Base-by-base conservation (phyloP, 257 asterid species). In the Ophiorrhiza pumila region DNA sequence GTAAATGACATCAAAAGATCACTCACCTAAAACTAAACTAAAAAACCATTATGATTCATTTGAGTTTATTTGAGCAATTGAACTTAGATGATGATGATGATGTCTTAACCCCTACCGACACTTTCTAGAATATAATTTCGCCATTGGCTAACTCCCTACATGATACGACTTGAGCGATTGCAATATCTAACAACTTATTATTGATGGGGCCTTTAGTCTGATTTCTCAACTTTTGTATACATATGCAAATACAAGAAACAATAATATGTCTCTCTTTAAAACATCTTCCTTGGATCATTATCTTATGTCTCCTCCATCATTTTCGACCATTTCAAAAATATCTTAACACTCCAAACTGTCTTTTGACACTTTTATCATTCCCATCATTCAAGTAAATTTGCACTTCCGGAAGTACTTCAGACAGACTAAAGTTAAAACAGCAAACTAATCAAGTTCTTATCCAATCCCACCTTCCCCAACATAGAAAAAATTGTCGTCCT, bases 1-100 rank as follows among this genome's bases (percentile, higher is more conserved):
- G 52, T 64, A 35, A 69, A 39, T 32, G 74, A 37, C 39, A 55
- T 70, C 66, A 55, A 70, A 65, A 70, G 23, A n/a, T n/a, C n/a
- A n/a, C 53, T 35, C 63, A 69, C 74, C 65, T 35, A 69, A 39
- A 35, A 22, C 1, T 32, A 20, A n/a, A n/a, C n/a, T n/a, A n/a
- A n/a, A n/a, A n/a, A n/a, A n/a, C n/a, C n/a, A n/a, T n/a, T n/a
- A n/a, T n/a, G n/a, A n/a, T n/a, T n/a, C n/a, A n/a, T n/a, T n/a
- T n/a, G n/a, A n/a, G n/a, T n/a, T n/a, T n/a, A n/a, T n/a, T n/a
- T n/a, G n/a, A n/a, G n/a, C n/a, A n/a, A n/a, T n/a, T n/a, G n/a
- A n/a, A n/a, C n/a, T n/a, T n/a, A n/a, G n/a, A n/a, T n/a, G n/a
- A 64, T 32, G 45, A 8, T 11, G 47, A 22, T 68, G 49, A 68